Percentiles rank a stretch among this genome's conserved stretches.
phyloP scores from a whole-genome alignment of 257 asterid genomes.

The Eustoma russellianum region DNA sequence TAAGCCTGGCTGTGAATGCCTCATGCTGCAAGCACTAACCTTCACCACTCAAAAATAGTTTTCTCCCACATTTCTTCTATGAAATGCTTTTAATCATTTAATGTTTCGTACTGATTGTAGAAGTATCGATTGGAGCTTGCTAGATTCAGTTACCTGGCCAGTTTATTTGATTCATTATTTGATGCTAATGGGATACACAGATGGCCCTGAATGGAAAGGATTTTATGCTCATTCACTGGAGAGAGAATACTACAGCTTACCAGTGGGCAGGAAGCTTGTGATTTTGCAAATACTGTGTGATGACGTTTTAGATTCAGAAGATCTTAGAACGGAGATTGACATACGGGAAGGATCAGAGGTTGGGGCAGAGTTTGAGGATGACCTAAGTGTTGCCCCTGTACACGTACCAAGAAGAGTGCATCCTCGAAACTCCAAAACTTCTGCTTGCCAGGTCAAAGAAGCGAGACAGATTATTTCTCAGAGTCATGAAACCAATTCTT shows the following conservation, averaged over 20 bases:
- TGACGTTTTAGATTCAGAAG: slow-evolving; percentile 59
- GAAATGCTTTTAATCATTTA: not conserved
- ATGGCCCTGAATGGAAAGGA: slow-evolving; percentile 53
- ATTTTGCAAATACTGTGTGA: slow-evolving; percentile 77
- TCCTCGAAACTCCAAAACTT: slow-evolving; percentile 51
- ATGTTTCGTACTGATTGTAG: slow-evolving; percentile 27
- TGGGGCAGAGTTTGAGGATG: slow-evolving; percentile 46
- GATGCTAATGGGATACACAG: slow-evolving; percentile 40
- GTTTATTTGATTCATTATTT: slow-evolving; percentile 57
- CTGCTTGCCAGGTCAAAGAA: slow-evolving; percentile 43
- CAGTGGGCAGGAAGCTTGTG: slow-evolving; percentile 55
- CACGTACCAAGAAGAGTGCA: slow-evolving; percentile 54
- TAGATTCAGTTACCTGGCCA: slow-evolving; percentile 82
- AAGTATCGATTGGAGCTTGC: slow-evolving; percentile 77
- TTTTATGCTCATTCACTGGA: slow-evolving; percentile 55
- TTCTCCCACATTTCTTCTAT: not conserved
- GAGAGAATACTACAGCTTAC: slow-evolving; percentile 57
- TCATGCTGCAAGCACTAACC: not conserved
- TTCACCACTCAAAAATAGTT: not conserved
- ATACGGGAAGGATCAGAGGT: slow-evolving; percentile 60
- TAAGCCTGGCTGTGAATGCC: not conserved
- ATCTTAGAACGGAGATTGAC: slow-evolving; percentile 63
- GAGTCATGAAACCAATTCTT: slow-evolving; percentile 21
- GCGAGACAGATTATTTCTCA: slow-evolving; percentile 24
- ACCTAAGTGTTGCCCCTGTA: slow-evolving; percentile 24